Conservation (phyloP, 345 rosid species). For the Alliaria petiolata region DNA sequence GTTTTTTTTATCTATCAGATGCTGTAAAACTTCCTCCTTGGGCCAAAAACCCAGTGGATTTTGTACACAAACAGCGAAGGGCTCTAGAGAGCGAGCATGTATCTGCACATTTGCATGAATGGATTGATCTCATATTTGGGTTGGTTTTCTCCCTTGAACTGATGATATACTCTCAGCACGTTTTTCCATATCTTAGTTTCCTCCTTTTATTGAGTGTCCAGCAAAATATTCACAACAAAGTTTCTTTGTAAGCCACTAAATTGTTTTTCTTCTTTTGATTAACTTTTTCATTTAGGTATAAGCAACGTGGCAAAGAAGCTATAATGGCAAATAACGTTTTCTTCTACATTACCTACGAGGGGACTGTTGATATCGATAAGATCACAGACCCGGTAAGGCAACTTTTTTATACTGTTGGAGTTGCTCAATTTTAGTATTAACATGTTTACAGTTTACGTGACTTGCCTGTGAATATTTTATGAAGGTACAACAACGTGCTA, state of each 20-base stretch:
- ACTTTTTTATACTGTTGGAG: conserved; percentile 1
- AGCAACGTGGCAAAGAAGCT: conserved; percentile 99
- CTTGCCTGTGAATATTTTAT: conserved; percentile 20
- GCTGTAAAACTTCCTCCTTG: conserved; percentile 91
- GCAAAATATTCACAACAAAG: conserved; percentile 9
- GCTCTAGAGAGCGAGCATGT: conserved; percentile 98
- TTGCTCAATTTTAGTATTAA: conserved; percentile 9
- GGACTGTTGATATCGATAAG: conserved; percentile 87
- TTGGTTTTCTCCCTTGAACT: conserved; percentile 31
- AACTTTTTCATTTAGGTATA: conserved; percentile 52
- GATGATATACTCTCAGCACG: neutral
- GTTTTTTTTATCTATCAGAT: conserved; percentile 46
- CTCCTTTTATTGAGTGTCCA: neutral
- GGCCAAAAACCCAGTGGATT: conserved; percentile 92
- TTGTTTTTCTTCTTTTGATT: conserved; percentile 1
- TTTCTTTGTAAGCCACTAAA: neutral
- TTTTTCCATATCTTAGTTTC: conserved; percentile 2
- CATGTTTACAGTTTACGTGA: conserved; percentile 5
- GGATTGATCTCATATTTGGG: conserved; percentile 99
- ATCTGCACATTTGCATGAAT: conserved; percentile 92
- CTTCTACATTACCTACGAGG: conserved; percentile 97
- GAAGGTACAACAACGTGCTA: conserved; percentile 89
- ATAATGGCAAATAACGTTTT: conserved; percentile 88
- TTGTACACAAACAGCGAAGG: conserved; percentile 88
- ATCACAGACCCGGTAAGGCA: conserved; percentile 78